phyloP scores from a whole-genome alignment of 176 grass and related monocot genomes.

The Juncus effusus region DNA sequence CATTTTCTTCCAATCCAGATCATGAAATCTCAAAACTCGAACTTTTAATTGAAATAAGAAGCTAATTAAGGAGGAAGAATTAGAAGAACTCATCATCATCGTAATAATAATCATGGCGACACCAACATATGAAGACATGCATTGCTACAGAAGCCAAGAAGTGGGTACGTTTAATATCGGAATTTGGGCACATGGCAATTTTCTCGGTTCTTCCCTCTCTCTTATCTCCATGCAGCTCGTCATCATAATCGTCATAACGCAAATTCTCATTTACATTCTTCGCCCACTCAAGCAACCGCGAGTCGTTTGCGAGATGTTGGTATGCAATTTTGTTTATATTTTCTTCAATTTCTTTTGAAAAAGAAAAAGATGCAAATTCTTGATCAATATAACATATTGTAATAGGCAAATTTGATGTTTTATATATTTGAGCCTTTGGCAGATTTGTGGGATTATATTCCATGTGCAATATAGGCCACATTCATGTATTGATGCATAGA shows the following conservation, averaged over 20 bases:
- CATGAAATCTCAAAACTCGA: too few relatives aligned
- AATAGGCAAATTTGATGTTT: neutral
- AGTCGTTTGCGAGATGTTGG: constrained; percentile 69
- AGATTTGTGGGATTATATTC: neutral
- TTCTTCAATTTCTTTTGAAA: neutral
- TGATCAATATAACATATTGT: too few relatives aligned
- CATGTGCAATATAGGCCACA: neutral
- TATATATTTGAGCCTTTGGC: neutral
- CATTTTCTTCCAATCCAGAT: too few relatives aligned
- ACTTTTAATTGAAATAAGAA: too few relatives aligned
- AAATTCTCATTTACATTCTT: constrained; percentile 56
- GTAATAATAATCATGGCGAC: too few relatives aligned
- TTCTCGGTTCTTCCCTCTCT: constrained; percentile 49
- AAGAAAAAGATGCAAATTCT: neutral
- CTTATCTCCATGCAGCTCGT: constrained; percentile 74
- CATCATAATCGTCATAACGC: constrained; percentile 68
- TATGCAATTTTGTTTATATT: constrained; percentile 13
- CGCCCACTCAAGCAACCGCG: constrained; percentile 72
- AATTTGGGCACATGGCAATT: constrained; percentile 34
- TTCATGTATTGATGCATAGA: neutral
- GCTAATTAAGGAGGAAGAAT: too few relatives aligned
- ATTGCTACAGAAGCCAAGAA: constrained; percentile 25
- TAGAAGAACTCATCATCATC: too few relatives aligned
- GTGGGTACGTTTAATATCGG: constrained; percentile 20
- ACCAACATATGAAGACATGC: neutral